phyloP scores from a whole-genome alignment of 768 basidiomycete genomes.

The Hypholoma fasciculare region DNA sequence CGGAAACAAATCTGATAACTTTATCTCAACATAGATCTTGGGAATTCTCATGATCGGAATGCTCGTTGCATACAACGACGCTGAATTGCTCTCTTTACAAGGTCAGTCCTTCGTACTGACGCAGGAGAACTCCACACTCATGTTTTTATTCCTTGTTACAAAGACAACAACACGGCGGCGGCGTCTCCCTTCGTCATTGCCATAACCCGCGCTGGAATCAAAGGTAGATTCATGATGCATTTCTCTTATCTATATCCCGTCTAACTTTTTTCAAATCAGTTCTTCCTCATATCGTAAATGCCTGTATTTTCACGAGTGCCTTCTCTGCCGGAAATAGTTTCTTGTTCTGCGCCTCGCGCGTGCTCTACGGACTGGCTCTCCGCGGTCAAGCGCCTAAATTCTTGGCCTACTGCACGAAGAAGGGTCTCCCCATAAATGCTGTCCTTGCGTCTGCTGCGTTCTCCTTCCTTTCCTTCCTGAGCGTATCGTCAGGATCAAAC shows the following conservation, averaged over 20 bases:
- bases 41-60: conserved; percentile 77
- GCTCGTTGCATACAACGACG: conserved; percentile 73
- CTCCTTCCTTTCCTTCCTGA: conserved; percentile 64
- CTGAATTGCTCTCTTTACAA: conserved; percentile 39
- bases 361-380: conserved; percentile 52
- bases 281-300: conserved; percentile 73
- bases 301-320: conserved; percentile 66
- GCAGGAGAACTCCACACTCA: neutral
- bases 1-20: neutral
- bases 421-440: conserved; percentile 46
- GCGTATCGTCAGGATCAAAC: conserved; percentile 50
- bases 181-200: conserved; percentile 87
- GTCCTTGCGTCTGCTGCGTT: conserved; percentile 37
- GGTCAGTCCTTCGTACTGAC: conserved; percentile 17
- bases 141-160: neutral
- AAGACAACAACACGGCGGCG: conserved; percentile 60
- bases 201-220: conserved; percentile 69
- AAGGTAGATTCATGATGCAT: conserved; percentile 32
- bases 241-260: conserved; percentile 15
- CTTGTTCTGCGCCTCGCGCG: conserved; percentile 55
- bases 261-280: conserved; percentile 29
- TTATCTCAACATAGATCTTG: conserved; percentile 44
- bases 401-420: conserved; percentile 45
- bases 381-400: conserved; percentile 50
- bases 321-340: conserved; percentile 73